These are phyloP conservation scores for Coemansia sp. DNA, from an alignment of 192 early-diverging fungal genomes.

Conservation along the genomic window DNA sequence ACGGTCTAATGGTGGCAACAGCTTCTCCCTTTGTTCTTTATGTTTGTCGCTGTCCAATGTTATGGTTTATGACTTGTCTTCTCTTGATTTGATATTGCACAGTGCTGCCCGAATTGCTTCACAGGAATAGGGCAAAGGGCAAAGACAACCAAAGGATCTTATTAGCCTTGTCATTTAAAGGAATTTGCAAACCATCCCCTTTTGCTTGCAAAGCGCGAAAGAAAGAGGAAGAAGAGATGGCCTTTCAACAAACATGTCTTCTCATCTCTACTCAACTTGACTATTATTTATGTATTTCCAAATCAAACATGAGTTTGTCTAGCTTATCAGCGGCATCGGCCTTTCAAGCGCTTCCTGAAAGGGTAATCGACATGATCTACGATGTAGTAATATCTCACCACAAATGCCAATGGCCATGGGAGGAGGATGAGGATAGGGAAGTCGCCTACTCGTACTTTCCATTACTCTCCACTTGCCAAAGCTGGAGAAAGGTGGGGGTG, in stretches of 20 bases:
- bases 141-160: no score
- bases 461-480: neutral
- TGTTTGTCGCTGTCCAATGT: neutral
- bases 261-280: neutral
- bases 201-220: no score
- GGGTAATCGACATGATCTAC: neutral
- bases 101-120: no score
- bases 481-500: neutral
- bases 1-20: neutral
- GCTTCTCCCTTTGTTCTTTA: no score
- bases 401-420: neutral
- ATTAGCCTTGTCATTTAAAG: no score
- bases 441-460: neutral
- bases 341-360: neutral
- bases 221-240: no score
- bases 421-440: neutral
- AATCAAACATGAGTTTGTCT: neutral
- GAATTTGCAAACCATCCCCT: no score
- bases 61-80: slow-evolving; percentile 1
- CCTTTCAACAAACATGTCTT: neutral
- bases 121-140: no score
- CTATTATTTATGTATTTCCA: neutral
- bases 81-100: no score
- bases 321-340: neutral
- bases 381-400: neutral